These are phyloP conservation scores for Torulaspora microellipsoides DNA, from an alignment of 805 yeast genomes.

Conservation along the genomic window DNA sequence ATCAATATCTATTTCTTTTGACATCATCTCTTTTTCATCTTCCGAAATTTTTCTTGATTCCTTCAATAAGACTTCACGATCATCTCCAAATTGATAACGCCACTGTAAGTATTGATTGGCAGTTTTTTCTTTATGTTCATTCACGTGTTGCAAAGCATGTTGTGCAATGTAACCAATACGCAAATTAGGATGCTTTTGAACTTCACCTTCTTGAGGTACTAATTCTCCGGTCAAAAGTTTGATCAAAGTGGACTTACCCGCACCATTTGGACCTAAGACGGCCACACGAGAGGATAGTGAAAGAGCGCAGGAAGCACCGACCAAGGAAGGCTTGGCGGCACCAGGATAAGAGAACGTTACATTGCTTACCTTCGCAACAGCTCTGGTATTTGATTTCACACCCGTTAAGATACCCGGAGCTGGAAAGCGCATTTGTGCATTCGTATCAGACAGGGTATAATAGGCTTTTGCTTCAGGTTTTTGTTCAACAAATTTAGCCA, in stretches of 20 bases:
- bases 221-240: slow-evolving; percentile 90
- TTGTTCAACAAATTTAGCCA: slow-evolving; percentile 84
- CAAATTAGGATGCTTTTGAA: slow-evolving; percentile 96
- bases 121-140: slow-evolving; percentile 94
- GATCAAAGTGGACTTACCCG: slow-evolving; percentile 95
- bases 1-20: slow-evolving; percentile 67
- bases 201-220: slow-evolving; percentile 79
- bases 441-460: slow-evolving; percentile 87
- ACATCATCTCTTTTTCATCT: slow-evolving; percentile 67
- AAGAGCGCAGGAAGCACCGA: slow-evolving; percentile 79
- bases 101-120: slow-evolving; percentile 97
- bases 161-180: slow-evolving; percentile 99
- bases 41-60: slow-evolving; percentile 85
- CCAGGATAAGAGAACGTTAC: slow-evolving; percentile 92
- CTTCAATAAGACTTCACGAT: slow-evolving; percentile 90
- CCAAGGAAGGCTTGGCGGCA: slow-evolving; percentile 74
- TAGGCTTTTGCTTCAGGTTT: slow-evolving; percentile 96
- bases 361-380: slow-evolving; percentile 81
- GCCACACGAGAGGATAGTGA: slow-evolving; percentile 97
- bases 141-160: slow-evolving; percentile 96
- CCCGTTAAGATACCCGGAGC: slow-evolving; percentile 98
- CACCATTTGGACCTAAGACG: slow-evolving; percentile 96
- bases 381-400: slow-evolving; percentile 88
- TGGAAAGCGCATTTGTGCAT: slow-evolving; percentile 96
- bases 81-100: slow-evolving; percentile 98